A percentile compares a stretch with the other conserved stretches of the same genome.
Evolutionary conservation across 805 yeast genomes (phyloP).

Genomic region (Lipomyces kockii): DNA sequence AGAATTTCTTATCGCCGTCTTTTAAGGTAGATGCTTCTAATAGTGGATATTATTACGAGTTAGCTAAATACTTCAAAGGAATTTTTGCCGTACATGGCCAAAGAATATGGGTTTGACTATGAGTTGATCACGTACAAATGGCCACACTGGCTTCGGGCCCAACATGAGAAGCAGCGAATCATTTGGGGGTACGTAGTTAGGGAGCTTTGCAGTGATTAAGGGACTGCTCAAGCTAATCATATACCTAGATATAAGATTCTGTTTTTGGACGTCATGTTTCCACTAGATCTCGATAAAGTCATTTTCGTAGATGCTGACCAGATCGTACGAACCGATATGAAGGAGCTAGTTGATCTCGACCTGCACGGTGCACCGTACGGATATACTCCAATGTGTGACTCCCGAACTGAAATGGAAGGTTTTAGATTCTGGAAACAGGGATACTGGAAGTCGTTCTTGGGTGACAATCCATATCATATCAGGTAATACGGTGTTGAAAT

Average conservation of each 20-base stretch:
- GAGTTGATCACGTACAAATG: conserved; percentile 85
- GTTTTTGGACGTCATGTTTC: conserved; percentile 85
- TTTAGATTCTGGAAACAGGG: conserved; percentile 92
- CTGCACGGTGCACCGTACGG: conserved; percentile 85
- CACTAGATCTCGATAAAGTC: conserved; percentile 71
- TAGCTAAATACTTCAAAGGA: conserved; percentile 29
- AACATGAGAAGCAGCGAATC: conserved; percentile 74
- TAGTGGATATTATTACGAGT: not conserved
- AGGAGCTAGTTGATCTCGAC: conserved; percentile 69
- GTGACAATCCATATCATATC: conserved; percentile 71
- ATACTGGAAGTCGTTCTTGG: conserved; percentile 74
- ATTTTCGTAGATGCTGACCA: conserved; percentile 89
- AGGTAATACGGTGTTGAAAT: conserved; percentile 1
- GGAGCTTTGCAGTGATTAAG: too few relatives aligned
- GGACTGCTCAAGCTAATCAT: not conserved
- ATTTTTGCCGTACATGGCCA: conserved; percentile 64
- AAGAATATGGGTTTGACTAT: conserved; percentile 64
- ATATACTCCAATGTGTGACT: conserved; percentile 84
- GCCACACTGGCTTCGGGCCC: conserved; percentile 89
- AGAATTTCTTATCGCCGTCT: conserved; percentile 74
- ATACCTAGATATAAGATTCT: conserved; percentile 64
- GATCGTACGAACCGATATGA: conserved; percentile 73
- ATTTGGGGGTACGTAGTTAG: conserved; percentile 63
- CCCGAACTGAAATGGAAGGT: conserved; percentile 78
- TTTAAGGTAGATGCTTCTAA: conserved; percentile 51